phyloP scores from a whole-genome alignment of 352 stramenopile genomes.

The Phytophthora pini region DNA sequence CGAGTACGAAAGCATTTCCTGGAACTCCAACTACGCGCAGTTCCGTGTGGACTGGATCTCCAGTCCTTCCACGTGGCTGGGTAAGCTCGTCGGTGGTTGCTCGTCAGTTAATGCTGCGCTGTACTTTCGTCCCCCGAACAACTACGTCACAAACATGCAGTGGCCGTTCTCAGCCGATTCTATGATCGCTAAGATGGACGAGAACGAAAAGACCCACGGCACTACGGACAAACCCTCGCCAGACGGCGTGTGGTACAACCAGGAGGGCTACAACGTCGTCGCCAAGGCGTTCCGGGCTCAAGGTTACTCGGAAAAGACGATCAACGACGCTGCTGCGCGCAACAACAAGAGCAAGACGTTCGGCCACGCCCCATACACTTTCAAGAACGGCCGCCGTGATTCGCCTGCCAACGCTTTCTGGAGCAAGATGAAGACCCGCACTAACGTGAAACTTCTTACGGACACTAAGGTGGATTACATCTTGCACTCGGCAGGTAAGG shows the following conservation, averaged over 20 bases:
- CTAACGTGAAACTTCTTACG: slow-evolving; percentile 64
- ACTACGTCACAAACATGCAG: slow-evolving; percentile 49
- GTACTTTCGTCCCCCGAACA: slow-evolving; percentile 72
- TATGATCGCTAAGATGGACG: slow-evolving; percentile 64
- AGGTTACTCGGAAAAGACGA: slow-evolving; percentile 49
- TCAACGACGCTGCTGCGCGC: slow-evolving; percentile 56
- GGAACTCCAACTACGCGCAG: slow-evolving; percentile 41
- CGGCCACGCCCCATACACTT: slow-evolving; percentile 51
- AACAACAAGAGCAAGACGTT: slow-evolving; percentile 70
- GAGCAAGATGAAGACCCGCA: slow-evolving; percentile 45
- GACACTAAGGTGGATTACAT: slow-evolving; percentile 60
- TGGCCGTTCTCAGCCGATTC: slow-evolving; percentile 55
- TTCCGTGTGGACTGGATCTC: slow-evolving; percentile 56
- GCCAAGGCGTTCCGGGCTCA: slow-evolving; percentile 37
- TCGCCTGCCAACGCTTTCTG: slow-evolving; percentile 63
- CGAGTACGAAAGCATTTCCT: slow-evolving; percentile 61
- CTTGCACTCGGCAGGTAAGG: slow-evolving; percentile 48
- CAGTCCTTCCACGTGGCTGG: slow-evolving; percentile 49
- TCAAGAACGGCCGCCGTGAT: slow-evolving; percentile 66
- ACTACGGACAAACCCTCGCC: slow-evolving; percentile 57
- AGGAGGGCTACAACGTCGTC: slow-evolving; percentile 65
- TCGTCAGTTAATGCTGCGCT: slow-evolving; percentile 84
- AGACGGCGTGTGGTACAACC: slow-evolving; percentile 58
- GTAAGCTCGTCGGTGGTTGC: slow-evolving; percentile 82
- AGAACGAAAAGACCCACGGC: slow-evolving; percentile 51